A percentile compares a stretch with the other conserved stretches of the same genome.
Evolutionary conservation across 208 protist species (phyloP).

Genomic region (Trypanosoma mega): DNA sequence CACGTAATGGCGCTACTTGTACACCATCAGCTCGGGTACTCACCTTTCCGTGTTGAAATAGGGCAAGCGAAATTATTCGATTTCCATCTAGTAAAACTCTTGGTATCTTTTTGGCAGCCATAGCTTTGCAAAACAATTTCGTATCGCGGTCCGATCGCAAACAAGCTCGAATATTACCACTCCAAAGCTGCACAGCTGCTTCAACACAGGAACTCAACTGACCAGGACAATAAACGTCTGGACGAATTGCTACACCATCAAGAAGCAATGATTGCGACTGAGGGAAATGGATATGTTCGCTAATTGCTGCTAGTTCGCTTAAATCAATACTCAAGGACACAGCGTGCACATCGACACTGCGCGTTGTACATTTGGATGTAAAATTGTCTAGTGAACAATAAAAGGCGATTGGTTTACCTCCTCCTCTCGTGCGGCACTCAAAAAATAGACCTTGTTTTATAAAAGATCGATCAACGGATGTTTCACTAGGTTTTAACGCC

Average conservation of each 20-base stretch:
- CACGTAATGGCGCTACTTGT: slow-evolving; percentile 34
- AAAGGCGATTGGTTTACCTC: slow-evolving; percentile 50
- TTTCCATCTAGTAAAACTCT: slow-evolving; percentile 50
- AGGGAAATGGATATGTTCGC: slow-evolving; percentile 47
- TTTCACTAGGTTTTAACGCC: slow-evolving; percentile 23
- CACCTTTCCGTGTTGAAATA: slow-evolving; percentile 38
- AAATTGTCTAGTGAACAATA: slow-evolving; percentile 71
- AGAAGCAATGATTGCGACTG: slow-evolving; percentile 37
- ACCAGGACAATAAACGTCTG: slow-evolving; percentile 46
- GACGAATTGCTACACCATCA: slow-evolving; percentile 51
- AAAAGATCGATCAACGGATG: slow-evolving; percentile 26
- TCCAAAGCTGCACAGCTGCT: slow-evolving; percentile 62
- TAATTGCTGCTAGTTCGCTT: slow-evolving; percentile 30
- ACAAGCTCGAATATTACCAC: slow-evolving; percentile 59
- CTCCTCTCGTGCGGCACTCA: slow-evolving; percentile 27
- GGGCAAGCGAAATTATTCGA: slow-evolving; percentile 30
- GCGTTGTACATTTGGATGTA: slow-evolving; percentile 36
- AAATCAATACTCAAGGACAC: slow-evolving; percentile 64
- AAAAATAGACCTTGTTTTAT: slow-evolving; percentile 23
- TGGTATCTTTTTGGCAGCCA: slow-evolving; percentile 47
- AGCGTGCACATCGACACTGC: slow-evolving; percentile 36
- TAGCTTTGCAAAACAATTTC: slow-evolving; percentile 32
- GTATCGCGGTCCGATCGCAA: slow-evolving; percentile 45
- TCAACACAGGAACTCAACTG: slow-evolving; percentile 39
- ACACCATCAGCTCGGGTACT: slow-evolving; percentile 25